phyloP scores from a whole-genome alignment of 768 basidiomycete genomes.

The Mycena haematopus region DNA sequence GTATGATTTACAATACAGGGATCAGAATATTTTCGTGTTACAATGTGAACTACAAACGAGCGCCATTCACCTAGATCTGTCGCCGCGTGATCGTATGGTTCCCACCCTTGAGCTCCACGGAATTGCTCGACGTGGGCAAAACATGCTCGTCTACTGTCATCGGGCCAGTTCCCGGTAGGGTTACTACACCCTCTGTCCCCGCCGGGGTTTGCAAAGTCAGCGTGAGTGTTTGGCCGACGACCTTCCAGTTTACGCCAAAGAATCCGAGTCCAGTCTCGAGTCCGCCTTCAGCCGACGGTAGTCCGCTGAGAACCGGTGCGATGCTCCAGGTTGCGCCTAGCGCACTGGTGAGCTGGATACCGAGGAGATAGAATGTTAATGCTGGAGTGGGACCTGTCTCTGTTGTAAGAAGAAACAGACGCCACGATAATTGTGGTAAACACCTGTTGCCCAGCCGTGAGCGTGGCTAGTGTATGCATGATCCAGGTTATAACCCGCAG shows the following conservation, averaged over 20 bases:
- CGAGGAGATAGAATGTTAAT: constrained; percentile 54
- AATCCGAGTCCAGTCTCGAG: constrained; percentile 53
- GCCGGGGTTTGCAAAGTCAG: constrained; percentile 35
- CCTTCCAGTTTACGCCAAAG: constrained; percentile 50
- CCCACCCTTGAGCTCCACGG: constrained; percentile 22
- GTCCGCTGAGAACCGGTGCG: constrained; percentile 50
- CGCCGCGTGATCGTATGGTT: constrained; percentile 19
- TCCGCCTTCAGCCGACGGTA: constrained; percentile 50
- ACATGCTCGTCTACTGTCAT: constrained; percentile 27
- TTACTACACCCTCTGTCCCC: constrained; percentile 36
- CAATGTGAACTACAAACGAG: too few species aligned
- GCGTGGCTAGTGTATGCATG: constrained; percentile 53
- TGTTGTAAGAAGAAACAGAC: not conserved
- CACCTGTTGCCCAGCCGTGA: constrained; percentile 52
- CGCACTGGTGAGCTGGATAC: constrained; percentile 48
- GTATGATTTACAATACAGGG: too few species aligned
- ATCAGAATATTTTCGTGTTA: too few species aligned
- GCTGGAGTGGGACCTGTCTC: constrained; percentile 51
- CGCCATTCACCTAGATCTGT: not conserved
- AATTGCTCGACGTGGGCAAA: not conserved
- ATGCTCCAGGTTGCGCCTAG: constrained; percentile 51
- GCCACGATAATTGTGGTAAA: too few species aligned
- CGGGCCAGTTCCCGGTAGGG: constrained; percentile 35
- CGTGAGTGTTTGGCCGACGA: constrained; percentile 27
- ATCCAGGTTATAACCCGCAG: constrained; percentile 54